Conservation (phyloP, 495 filamentous ascomycete genomes). For the Tetracladium setigerum region DNA sequence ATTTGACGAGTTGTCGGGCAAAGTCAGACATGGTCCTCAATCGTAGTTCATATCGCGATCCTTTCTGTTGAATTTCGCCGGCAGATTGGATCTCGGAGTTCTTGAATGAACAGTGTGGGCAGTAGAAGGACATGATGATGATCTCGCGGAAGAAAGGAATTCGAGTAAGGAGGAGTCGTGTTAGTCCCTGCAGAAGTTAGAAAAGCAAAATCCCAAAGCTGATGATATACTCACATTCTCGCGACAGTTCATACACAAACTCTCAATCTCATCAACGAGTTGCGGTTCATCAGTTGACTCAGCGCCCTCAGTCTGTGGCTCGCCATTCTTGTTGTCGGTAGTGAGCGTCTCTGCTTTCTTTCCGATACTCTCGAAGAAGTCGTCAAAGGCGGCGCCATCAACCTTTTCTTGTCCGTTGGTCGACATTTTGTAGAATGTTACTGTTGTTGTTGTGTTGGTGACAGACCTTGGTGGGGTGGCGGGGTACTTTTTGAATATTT, state of each 20-base stretch:
- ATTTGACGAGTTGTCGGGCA: conserved; percentile 82
- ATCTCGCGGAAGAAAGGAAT: conserved; percentile 97
- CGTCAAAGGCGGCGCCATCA: conserved; percentile 23
- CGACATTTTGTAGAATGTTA: conserved; percentile 22
- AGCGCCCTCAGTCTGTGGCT: not conserved
- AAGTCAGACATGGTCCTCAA: conserved; percentile 64
- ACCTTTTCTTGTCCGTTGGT: conserved; percentile 13
- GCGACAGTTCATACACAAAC: conserved; percentile 80
- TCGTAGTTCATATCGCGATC: conserved; percentile 68
- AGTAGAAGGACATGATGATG: conserved; percentile 93
- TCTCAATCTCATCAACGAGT: conserved; percentile 60
- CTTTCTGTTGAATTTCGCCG: conserved; percentile 81
- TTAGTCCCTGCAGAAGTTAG: conserved; percentile 54
- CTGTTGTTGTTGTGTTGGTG: conserved; percentile 23
- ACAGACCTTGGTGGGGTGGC: conserved; percentile 16
- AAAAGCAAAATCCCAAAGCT: not conserved
- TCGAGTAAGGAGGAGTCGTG: conserved; percentile 75
- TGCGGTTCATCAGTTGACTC: not conserved
- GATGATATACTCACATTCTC: conserved; percentile 53
- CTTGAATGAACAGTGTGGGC: conserved; percentile 75
- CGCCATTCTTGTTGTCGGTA: conserved; percentile 6
- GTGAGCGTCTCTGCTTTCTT: conserved; percentile 41
- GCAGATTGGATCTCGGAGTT: conserved; percentile 92
- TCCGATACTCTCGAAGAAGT: conserved; percentile 47
- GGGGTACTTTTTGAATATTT: conserved; percentile 6